Conservation (phyloP, 2,329 filamentous ascomycete species). For the Cercospora berteroae region DNA sequence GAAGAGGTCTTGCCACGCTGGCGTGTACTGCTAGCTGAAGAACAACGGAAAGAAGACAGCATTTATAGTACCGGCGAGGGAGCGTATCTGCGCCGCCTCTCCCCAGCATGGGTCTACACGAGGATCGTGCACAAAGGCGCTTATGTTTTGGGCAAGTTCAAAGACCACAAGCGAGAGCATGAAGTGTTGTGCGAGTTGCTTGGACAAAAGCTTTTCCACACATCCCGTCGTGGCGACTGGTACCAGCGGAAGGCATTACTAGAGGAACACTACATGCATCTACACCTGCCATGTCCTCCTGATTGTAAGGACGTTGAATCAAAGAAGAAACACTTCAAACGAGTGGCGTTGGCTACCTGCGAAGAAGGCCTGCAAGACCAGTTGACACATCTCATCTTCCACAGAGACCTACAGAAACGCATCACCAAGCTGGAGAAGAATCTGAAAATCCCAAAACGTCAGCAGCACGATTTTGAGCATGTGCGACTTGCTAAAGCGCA, state of each 20-base stretch:
- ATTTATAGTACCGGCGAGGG: conserved; percentile 82
- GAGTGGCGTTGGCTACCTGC: conserved; percentile 73
- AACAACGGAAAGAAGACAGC: conserved; percentile 72
- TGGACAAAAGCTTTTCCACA: conserved; percentile 77
- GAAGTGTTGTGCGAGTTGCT: conserved; percentile 72
- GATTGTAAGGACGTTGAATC: conserved; percentile 53
- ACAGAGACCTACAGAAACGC: conserved; percentile 92
- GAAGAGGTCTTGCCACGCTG: conserved; percentile 78
- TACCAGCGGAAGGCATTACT: conserved; percentile 92
- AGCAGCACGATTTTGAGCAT: conserved; percentile 91
- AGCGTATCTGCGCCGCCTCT: conserved; percentile 84
- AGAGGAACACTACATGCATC: conserved; percentile 92
- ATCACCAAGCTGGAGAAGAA: conserved; percentile 86
- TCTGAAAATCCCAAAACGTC: conserved; percentile 75
- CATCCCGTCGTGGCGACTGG: conserved; percentile 82
- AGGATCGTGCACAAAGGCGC: conserved; percentile 87
- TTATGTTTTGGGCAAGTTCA: conserved; percentile 69
- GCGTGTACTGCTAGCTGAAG: conserved; percentile 68
- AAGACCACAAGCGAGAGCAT: conserved; percentile 76
- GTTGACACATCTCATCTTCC: conserved; percentile 86
- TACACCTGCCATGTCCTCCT: conserved; percentile 49
- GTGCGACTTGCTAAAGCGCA: conserved; percentile 72
- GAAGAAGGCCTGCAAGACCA: conserved; percentile 83
- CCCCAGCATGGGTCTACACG: conserved; percentile 89
- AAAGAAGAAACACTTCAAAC: conserved; percentile 81